Conservation (phyloP, 2,329 filamentous ascomycete species). For the Talaromyces pinophilus region DNA sequence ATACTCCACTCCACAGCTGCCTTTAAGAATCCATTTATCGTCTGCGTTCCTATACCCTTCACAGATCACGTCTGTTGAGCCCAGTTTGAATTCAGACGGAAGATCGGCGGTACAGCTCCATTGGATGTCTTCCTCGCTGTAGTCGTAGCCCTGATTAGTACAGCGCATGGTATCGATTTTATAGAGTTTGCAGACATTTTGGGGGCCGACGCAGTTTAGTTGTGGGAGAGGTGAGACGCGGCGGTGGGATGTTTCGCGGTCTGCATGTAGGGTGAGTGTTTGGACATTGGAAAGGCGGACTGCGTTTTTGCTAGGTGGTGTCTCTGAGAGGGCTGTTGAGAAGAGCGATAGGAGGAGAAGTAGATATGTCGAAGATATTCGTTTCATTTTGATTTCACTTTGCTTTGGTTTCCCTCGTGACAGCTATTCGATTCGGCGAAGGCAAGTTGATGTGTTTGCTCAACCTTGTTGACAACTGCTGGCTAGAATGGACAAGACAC, state of each 20-base stretch:
- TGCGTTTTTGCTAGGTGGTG: constrained; percentile 47
- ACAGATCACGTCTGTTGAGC: constrained; percentile 85
- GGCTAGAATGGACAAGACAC: constrained; percentile 4
- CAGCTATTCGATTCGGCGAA: not conserved
- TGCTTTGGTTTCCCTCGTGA: not conserved
- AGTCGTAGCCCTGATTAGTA: constrained; percentile 79
- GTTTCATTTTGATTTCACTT: constrained; percentile 12
- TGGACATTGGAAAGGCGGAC: constrained; percentile 69
- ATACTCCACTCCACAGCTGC: constrained; percentile 92
- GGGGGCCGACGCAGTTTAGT: constrained; percentile 71
- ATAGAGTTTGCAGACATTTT: constrained; percentile 67
- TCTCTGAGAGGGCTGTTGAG: constrained; percentile 22
- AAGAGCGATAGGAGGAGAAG: constrained; percentile 26
- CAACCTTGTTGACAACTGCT: not conserved
- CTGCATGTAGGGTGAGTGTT: constrained; percentile 72
- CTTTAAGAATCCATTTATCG: constrained; percentile 84
- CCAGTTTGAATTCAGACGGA: constrained; percentile 69
- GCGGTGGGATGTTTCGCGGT: constrained; percentile 69
- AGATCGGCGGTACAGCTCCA: constrained; percentile 80
- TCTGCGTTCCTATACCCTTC: constrained; percentile 78
- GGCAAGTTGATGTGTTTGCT: not conserved
- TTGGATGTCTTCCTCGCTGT: constrained; percentile 77
- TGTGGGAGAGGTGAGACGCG: constrained; percentile 76
- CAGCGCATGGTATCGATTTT: constrained; percentile 82
- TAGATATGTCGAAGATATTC: not conserved